Base-by-base conservation (phyloP, 2,329 filamentous ascomycete species). In the Xylariaceae sp. region DNA sequence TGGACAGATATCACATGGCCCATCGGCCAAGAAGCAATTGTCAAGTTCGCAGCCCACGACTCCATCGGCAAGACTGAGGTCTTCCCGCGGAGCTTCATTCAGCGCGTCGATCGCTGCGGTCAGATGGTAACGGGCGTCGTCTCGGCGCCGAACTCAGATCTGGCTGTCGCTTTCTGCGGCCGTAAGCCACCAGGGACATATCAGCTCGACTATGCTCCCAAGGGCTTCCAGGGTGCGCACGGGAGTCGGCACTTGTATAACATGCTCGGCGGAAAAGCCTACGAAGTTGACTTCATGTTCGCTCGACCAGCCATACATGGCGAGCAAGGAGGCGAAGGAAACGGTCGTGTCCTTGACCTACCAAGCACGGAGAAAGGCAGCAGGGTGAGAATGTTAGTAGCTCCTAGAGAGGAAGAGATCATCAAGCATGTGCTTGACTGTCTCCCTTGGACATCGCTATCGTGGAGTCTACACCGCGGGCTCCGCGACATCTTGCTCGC, bases 391-490 rank as follows among this genome's bases (percentile, higher is more conserved):
- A 35, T 62, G 36, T 17, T 42, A 2, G 46, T 63, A 3, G 48
- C 52, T 4, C 19, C 48, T 12, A 33, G n/a, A 6, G 57, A 61
- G 42, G 37, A 53, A 21, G n/a, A 27, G 4, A 22, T 64, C 4
- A 23, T 65, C 4, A 45, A 23, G 5, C 48, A 54, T 8, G 55
- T 57, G 6, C 51, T 66, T 5, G 62, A 65, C 42, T 54, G 48
- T 39, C 50, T 66, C 11, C 64, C 64, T 21, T 66, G 64, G 64
- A 56, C 55, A 3, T 50, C 50, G 22, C 49, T 66, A 8, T 61
- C 61, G 3, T 66, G 63, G 64, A 64, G 62, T 36, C 39, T 61
- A 36, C 62, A 65, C 47, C 60, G 63, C 4, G 64, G 63, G 1
- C 41, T 65, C 41, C 54, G 54, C 11, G 62, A 64, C 48, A 37